These are phyloP conservation scores for Polysphondylium violaceum DNA, from an alignment of 78 protist species.

Conservation along the genomic window DNA sequence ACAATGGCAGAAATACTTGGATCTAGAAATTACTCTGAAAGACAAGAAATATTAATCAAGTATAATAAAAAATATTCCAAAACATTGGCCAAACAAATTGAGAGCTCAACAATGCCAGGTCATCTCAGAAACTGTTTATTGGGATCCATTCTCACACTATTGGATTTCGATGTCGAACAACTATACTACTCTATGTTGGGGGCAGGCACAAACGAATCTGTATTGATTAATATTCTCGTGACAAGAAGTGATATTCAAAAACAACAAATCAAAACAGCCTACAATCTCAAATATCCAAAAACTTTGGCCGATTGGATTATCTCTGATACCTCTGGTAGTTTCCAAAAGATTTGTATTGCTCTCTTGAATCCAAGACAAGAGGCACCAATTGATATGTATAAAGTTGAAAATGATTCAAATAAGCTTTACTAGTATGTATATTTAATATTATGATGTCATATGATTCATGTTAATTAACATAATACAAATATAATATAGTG, in stretches of 20 bases:
- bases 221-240: slow-evolving; percentile 32
- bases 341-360: not conserved
- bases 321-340: slow-evolving; percentile 10
- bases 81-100: too few relatives aligned
- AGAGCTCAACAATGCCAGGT: not conserved
- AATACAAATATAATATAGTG: not conserved
- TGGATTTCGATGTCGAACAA: not conserved
- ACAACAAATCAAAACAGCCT: not conserved
- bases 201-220: slow-evolving; percentile 10
- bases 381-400: not conserved
- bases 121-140: not conserved
- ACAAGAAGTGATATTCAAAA: slow-evolving; percentile 39
- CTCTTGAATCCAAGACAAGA: slow-evolving; percentile 14
- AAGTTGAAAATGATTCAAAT: slow-evolving; percentile 1
- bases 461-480: not conserved
- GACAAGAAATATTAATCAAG: not conserved
- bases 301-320: slow-evolving; percentile 1
- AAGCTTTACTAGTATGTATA: slow-evolving; percentile 11
- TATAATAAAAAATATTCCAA: not conserved
- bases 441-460: not conserved
- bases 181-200: slow-evolving; percentile 43
- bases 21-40: not conserved
- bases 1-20: not conserved
- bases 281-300: not conserved
- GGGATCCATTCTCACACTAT: not conserved